Evolutionary conservation across 257 asterid genomes (phyloP).

Genomic region (Penstemon davidsonii): DNA sequence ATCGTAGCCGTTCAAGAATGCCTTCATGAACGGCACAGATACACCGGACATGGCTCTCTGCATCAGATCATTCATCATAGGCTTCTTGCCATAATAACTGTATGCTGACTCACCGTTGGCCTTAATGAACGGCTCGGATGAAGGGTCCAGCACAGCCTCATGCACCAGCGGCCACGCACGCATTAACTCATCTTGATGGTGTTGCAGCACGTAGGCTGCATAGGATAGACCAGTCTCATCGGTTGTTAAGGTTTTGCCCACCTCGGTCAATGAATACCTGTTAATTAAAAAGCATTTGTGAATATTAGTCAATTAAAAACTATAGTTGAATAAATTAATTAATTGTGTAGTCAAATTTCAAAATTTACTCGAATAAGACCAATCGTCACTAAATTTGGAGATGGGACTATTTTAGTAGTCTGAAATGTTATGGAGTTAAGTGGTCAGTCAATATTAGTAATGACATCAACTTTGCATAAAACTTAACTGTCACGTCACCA

Average conservation of each 20-base stretch:
- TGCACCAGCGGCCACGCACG: constrained; percentile 38
- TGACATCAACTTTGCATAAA: no score
- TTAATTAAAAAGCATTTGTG: not conserved
- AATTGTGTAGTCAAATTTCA: no score
- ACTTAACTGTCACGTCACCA: no score
- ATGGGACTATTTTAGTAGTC: no score
- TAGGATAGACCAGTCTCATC: constrained; percentile 28
- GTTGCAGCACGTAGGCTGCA: constrained; percentile 34
- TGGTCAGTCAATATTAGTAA: no score
- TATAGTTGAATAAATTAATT: no score
- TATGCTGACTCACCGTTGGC: constrained; percentile 33
- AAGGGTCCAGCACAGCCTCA: constrained; percentile 32
- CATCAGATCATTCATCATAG: constrained; percentile 34
- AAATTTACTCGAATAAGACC: no score
- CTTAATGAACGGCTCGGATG: constrained; percentile 30
- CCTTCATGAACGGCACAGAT: constrained; percentile 36
- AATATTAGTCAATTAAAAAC: no score
- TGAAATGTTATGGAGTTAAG: no score
- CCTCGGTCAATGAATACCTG: constrained; percentile 33
- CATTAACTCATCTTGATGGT: constrained; percentile 35
- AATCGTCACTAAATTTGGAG: no score
- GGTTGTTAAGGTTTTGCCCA: constrained; percentile 32
- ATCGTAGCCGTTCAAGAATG: constrained; percentile 30
- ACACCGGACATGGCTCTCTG: constrained; percentile 38
- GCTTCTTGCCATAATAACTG: constrained; percentile 24